A percentile compares a stretch with the other conserved stretches of the same genome.
phyloP scores from a whole-genome alignment of 768 basidiomycete genomes.

The Boletus coccyginus region DNA sequence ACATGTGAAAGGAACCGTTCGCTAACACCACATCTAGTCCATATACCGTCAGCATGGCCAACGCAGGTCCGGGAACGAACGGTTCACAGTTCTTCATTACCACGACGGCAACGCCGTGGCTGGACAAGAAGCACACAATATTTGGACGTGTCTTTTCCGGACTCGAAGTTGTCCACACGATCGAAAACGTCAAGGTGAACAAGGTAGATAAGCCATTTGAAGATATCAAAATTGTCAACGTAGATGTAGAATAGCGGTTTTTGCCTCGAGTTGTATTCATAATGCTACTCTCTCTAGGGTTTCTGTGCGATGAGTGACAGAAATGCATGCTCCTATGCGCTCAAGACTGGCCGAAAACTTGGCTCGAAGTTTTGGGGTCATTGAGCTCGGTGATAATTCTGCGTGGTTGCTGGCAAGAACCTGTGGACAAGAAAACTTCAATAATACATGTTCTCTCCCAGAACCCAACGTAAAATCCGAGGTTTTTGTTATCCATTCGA shows the following conservation, averaged over 20 bases:
- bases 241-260: constrained; percentile 60
- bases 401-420: constrained; percentile 8
- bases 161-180: constrained; percentile 84
- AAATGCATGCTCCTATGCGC: constrained; percentile 17
- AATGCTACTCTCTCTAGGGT: constrained; percentile 48
- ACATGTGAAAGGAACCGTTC: not conserved
- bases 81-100: constrained; percentile 99
- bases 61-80: constrained; percentile 86
- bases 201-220: constrained; percentile 88
- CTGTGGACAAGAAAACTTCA: constrained; percentile 60
- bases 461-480: not conserved
- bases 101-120: constrained; percentile 89
- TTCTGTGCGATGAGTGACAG: constrained; percentile 34
- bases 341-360: constrained; percentile 36
- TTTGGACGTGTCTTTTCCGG: constrained; percentile 89
- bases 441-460: constrained; percentile 34
- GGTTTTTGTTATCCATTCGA: not conserved
- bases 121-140: constrained; percentile 89
- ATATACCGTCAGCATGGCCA: constrained; percentile 95
- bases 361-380: constrained; percentile 32
- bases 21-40: constrained; percentile 50
- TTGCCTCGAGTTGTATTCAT: constrained; percentile 23
- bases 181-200: constrained; percentile 87
- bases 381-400: constrained; percentile 14
- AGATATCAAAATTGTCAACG: constrained; percentile 87